Evolutionary conservation across 768 basidiomycete species (phyloP), one percentile per base, ranked within the genome.

Genomic region (Termitomyces sp.): DNA sequence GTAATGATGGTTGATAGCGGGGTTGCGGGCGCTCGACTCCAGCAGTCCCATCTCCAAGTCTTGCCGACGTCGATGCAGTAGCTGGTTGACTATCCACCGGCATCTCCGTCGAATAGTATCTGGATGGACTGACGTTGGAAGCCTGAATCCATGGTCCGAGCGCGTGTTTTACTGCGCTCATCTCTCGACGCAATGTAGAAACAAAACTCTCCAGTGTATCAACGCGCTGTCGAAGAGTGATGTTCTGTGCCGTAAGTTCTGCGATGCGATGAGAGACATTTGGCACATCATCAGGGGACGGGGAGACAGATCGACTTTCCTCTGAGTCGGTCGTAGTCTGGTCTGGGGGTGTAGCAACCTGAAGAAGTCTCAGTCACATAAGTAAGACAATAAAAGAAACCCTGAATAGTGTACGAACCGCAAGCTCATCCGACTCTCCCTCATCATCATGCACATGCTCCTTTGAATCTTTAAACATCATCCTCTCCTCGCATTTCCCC

Each of bases 201-300:
- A 87, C 65, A 2, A 77, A 69, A 16, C 77, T 77, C 65, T 92
- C 89, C 21, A 90, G 70, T 0, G 77, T 75, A 12, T 82, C 80
- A 9, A 90, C 72, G 32, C 80, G 78, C 59, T 80, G 77, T 27
- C 82, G 81, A 17, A 94, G 77, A 9, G 83, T 56, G 17, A 78
- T 71, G 64, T 93, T 93, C 66, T 93, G 89, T 54, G 83, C 77
- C 38, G 75, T 73, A 4, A 91, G 72, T 11, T 72, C 60, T 3
- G 75, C 71, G 12, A 77, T 66, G 49, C 73, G 74, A 41, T 71
- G 57, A 40, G 68, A 69, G 60, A 80, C 74, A 34, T 80, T 58
- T 3, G 75, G 59, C 53, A 88, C 78, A 68, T 42, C 49, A n/a
- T 43, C 23, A 21, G 7, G n/a, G 19, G 38, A 9, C 27, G 21